Conservation (phyloP, 2,329 filamentous ascomycete species). For the Parascedosporium putredinis region DNA sequence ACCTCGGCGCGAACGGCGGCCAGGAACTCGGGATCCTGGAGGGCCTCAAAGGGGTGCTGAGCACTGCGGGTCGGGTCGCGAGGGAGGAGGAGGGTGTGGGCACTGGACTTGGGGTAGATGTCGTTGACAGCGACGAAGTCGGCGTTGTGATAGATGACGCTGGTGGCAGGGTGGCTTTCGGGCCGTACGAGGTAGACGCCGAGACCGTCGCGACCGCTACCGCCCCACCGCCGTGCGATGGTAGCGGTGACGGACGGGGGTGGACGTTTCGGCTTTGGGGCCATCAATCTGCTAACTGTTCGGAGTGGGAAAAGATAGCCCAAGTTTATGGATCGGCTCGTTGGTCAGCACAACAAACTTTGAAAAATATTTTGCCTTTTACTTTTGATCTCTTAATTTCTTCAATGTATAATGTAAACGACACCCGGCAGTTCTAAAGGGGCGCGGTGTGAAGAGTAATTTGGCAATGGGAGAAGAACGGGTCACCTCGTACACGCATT, state of each 20-base stretch:
- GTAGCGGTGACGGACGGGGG: slow-evolving; percentile 10
- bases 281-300: slow-evolving; percentile 27
- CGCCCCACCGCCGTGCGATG: slow-evolving; percentile 7
- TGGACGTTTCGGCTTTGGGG: slow-evolving; percentile 24
- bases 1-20: slow-evolving; percentile 50
- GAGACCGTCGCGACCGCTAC: slow-evolving; percentile 43
- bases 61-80: slow-evolving; percentile 50
- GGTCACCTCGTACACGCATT: slow-evolving; percentile 8
- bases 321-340: too few relatives aligned
- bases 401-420: too few relatives aligned
- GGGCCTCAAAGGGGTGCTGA: slow-evolving; percentile 67
- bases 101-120: slow-evolving; percentile 70
- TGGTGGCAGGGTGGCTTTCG: slow-evolving; percentile 44
- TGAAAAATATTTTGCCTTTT: too few relatives aligned
- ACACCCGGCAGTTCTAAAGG: too few relatives aligned
- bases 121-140: slow-evolving; percentile 72
- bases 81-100: slow-evolving; percentile 84
- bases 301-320: too few relatives aligned
- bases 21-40: slow-evolving; percentile 58
- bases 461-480: too few relatives aligned
- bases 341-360: too few relatives aligned
- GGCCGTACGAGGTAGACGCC: slow-evolving; percentile 58
- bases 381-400: too few relatives aligned
- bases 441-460: too few relatives aligned
- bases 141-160: slow-evolving; percentile 56